Evolutionary conservation across 1,284 basidiomycete genomes (phyloP).

Genomic region (Microbotryum saponariae): DNA sequence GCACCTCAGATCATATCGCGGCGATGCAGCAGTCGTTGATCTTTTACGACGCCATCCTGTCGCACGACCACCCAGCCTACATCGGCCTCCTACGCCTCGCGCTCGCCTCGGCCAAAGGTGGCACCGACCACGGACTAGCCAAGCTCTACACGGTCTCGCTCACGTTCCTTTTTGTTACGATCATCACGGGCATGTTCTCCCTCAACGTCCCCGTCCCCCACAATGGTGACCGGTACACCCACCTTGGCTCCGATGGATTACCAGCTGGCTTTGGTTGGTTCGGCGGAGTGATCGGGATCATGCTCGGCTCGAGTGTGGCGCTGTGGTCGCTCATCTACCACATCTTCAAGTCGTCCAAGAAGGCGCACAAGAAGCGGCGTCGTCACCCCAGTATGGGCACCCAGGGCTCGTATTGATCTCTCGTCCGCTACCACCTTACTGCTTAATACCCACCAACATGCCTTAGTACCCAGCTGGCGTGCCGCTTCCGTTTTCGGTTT

Average conservation of each 20-base stretch:
- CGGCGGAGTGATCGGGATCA: slow-evolving; percentile 36
- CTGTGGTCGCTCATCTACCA: slow-evolving; percentile 34
- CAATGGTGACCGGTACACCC: slow-evolving; percentile 39
- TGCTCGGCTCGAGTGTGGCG: slow-evolving; percentile 33
- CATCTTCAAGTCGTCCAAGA: slow-evolving; percentile 42
- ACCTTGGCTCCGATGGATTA: slow-evolving; percentile 35
- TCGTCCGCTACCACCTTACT: too few relatives aligned
- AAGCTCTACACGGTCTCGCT: slow-evolving; percentile 61
- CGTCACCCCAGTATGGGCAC: too few relatives aligned
- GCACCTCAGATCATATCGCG: slow-evolving; percentile 70
- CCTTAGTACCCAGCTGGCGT: too few relatives aligned
- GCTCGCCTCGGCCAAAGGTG: slow-evolving; percentile 55
- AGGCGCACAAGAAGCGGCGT: slow-evolving; percentile 32
- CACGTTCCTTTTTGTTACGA: slow-evolving; percentile 60
- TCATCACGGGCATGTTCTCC: slow-evolving; percentile 56
- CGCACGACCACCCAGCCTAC: slow-evolving; percentile 79
- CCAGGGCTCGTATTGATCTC: too few relatives aligned
- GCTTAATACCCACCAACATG: background rate
- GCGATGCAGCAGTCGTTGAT: slow-evolving; percentile 74
- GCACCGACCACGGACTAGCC: slow-evolving; percentile 60
- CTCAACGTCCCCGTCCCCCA: slow-evolving; percentile 51
- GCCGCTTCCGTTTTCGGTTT: too few relatives aligned
- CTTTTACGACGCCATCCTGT: slow-evolving; percentile 83
- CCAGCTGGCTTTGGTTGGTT: slow-evolving; percentile 38
- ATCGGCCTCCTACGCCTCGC: slow-evolving; percentile 64